These are phyloP conservation scores for Aureobasidium sp. DNA, from an alignment of 2,329 filamentous ascomycete species.

Conservation along the genomic window DNA sequence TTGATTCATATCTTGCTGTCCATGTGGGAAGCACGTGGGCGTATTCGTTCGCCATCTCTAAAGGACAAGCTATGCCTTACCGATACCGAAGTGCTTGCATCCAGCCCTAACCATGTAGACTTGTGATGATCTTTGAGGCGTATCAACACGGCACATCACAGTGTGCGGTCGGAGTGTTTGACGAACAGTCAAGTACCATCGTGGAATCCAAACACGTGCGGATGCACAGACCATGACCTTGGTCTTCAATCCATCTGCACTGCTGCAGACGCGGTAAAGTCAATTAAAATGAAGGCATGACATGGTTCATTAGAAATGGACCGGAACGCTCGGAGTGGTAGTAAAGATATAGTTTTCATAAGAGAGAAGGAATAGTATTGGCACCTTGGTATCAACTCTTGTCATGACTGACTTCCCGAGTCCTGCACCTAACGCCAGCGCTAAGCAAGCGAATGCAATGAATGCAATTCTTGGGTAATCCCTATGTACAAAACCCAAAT, in stretches of 20 bases:
- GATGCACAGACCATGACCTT: slow-evolving; percentile 1
- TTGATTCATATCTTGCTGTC: neutral
- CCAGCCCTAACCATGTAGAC: neutral
- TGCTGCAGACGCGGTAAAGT: slow-evolving; percentile 10
- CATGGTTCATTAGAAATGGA: neutral
- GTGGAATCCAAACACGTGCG: slow-evolving; percentile 2
- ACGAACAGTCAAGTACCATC: neutral
- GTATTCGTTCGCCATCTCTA: slow-evolving; percentile 2
- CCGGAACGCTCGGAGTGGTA: neutral
- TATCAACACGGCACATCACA: neutral
- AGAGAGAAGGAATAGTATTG: neutral
- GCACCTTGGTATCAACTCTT: slow-evolving; percentile 15
- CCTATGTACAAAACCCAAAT: neutral
- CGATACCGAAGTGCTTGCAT: neutral
- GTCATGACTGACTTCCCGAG: neutral
- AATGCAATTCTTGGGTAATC: slow-evolving; percentile 15
- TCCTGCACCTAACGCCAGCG: slow-evolving; percentile 18
- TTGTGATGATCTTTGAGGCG: neutral
- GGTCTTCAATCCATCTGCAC: neutral
- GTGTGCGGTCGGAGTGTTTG: neutral
- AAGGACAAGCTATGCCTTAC: neutral
- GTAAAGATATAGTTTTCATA: no score
- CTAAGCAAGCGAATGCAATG: slow-evolving; percentile 18
- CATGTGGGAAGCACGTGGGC: slow-evolving; percentile 16
- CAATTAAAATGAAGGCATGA: slow-evolving; percentile 3